A percentile compares a stretch with the other conserved stretches of the same genome.
phyloP scores from a whole-genome alignment of 345 rosid species.

The Lepidium sativum region DNA sequence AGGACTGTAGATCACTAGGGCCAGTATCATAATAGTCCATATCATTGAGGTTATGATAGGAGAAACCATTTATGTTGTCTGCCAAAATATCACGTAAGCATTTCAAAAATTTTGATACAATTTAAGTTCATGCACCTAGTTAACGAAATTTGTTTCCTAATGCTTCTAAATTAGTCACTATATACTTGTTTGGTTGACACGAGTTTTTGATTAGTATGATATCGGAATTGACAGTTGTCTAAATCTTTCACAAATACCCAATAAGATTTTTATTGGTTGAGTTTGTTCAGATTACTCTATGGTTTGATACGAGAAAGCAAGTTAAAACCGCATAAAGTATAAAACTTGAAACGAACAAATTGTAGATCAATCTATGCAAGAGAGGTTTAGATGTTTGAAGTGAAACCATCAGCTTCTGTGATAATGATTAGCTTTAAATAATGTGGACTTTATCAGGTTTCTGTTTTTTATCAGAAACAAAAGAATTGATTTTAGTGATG shows the following conservation, averaged over 20 bases:
- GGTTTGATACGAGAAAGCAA: too few relatives aligned
- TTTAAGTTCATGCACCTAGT: neutral
- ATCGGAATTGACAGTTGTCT: too few relatives aligned
- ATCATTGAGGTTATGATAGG: constrained; percentile 7
- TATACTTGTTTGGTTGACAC: too few relatives aligned
- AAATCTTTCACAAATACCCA: too few relatives aligned
- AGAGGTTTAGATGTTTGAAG: neutral
- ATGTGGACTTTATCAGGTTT: neutral
- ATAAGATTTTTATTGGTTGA: too few relatives aligned
- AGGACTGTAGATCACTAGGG: neutral
- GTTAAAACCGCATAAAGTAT: too few relatives aligned
- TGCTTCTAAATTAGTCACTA: too few relatives aligned
- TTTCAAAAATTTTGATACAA: neutral
- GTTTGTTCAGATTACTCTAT: too few relatives aligned
- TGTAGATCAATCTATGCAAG: neutral
- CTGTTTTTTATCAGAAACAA: neutral
- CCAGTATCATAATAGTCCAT: constrained; percentile 3
- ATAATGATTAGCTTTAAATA: neutral
- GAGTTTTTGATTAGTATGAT: too few relatives aligned
- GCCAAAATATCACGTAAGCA: constrained; percentile 3
- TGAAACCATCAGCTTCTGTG: neutral
- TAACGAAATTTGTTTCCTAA: neutral
- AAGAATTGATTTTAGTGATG: neutral
- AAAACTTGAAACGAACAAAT: too few relatives aligned
- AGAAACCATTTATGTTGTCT: constrained; percentile 16